Base-by-base conservation (phyloP, 768 basidiomycete species). In the Mycena capillaripes region DNA sequence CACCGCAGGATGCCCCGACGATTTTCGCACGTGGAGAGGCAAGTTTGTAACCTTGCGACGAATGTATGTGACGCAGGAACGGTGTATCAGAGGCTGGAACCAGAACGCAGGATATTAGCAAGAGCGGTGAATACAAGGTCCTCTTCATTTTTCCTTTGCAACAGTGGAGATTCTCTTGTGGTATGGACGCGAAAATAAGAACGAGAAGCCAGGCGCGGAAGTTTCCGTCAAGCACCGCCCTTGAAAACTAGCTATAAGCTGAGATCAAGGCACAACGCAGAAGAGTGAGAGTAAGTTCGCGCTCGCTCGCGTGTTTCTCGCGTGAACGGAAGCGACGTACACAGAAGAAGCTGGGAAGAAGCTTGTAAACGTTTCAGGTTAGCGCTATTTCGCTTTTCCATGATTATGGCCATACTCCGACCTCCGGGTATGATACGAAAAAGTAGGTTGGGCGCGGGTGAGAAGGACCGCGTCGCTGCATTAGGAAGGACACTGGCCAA, bases 251-350 rank as follows among this genome's bases (percentile, higher is more conserved):
- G 30, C 56, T 72, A 36, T 57, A 48, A 72, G 46, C 53, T 66
- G 58, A 29, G 53, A 66, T 66, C 71, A 66, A 72, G 71, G 71
- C 55, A 72, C 71, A 61, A 25, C 21, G 52, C 52, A 63, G 60
- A 64, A 65, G 63, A 66, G 17, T 36, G 8, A 57, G n/a, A 27
- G 38, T 30, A 40, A 32, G 40, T 60, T 60, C 59, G 42, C 42
- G 38, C 16, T 16, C 32, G 71, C 71, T 72, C 71, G 71, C 71
- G 71, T 72, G 71, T 64, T 40, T 60, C 66, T 68, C 62, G 56
- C 69, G 69, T 64, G 71, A 61, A 56, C 71, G 71, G 71, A 72
- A 67, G 65, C 65, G 32, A 72, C 60, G 71, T 67, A 72, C 64
- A 72, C 64, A 36, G 71, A 62, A 48, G 69, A 70, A 70, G 69